Evolutionary conservation across 1,284 basidiomycete genomes (phyloP).

Genomic region (Pseudozyma pruni): DNA sequence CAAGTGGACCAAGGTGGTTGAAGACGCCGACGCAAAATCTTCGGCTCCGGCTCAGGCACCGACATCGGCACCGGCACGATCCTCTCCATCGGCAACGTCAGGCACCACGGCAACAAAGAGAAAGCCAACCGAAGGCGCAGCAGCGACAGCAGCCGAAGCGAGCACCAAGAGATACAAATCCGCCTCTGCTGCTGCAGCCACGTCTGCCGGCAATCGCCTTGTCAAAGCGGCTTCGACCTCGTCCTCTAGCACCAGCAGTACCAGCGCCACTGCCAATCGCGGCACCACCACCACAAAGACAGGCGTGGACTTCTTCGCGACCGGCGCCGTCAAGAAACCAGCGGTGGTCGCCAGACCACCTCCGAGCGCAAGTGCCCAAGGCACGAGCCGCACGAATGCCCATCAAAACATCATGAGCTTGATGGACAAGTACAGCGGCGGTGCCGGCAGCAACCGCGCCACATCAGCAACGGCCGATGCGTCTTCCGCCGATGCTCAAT

Average conservation of each 20-base stretch:
- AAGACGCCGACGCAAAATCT: constrained; percentile 9
- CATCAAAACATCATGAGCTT: constrained; percentile 38
- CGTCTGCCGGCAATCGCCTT: constrained; percentile 1
- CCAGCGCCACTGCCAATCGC: too few species aligned
- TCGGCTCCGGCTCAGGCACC: constrained; percentile 4
- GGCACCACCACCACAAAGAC: constrained; percentile 18
- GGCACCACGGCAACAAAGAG: constrained; percentile 8
- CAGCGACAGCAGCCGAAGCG: constrained; percentile 2
- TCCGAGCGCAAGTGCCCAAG: neutral
- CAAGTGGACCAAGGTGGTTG: constrained; percentile 52
- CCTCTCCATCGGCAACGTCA: constrained; percentile 1
- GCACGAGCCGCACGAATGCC: constrained; percentile 5
- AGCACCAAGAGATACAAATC: constrained; percentile 34
- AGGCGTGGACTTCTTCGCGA: constrained; percentile 24
- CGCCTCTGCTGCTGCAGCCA: constrained; percentile 4
- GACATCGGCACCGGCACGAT: constrained; percentile 1
- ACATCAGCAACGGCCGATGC: constrained; percentile 2
- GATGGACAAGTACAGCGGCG: constrained; percentile 33
- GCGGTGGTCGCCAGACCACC: neutral
- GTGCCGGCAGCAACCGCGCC: constrained; percentile 12
- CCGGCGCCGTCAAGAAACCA: constrained; percentile 8
- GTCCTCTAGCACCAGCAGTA: neutral
- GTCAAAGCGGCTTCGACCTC: constrained; percentile 7
- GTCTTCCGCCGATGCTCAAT: neutral
- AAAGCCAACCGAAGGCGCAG: constrained; percentile 18